Evolutionary conservation across 2,329 filamentous ascomycete genomes (phyloP).

Genomic region (Fusarium virguliforme): DNA sequence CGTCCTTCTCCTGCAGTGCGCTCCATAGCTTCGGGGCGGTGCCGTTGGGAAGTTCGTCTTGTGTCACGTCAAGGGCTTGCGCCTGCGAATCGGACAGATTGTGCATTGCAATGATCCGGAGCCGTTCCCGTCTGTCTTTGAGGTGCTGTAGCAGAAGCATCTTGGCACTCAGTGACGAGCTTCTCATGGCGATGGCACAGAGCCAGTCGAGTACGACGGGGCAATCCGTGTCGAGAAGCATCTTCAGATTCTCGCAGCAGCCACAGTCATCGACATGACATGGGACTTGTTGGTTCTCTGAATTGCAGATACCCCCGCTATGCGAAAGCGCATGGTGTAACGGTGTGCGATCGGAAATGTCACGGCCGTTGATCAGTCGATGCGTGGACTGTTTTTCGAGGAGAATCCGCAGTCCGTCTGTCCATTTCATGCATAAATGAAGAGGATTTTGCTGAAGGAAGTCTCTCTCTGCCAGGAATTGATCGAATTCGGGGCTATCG

Average conservation of each 20-base stretch:
- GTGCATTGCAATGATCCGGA: background rate
- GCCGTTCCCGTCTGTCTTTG: background rate
- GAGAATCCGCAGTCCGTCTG: no score
- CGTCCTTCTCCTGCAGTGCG: background rate
- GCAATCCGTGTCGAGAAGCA: background rate
- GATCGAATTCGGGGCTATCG: no score
- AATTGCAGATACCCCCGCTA: accelerated
- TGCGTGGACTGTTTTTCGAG: no score
- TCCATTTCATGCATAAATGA: no score
- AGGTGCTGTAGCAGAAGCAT: background rate
- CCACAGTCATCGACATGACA: no score
- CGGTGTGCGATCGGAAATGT: background rate
- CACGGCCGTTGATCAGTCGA: background rate
- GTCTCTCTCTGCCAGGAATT: no score
- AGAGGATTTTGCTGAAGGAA: no score
- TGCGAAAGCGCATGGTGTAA: accelerated
- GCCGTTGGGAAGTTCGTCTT: background rate
- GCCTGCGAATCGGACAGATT: background rate
- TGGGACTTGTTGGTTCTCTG: background rate
- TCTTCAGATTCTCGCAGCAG: background rate
- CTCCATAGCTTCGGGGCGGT: background rate
- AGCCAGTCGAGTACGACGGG: background rate
- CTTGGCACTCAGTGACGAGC: background rate
- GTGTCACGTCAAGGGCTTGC: background rate
- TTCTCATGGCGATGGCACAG: accelerated